phyloP scores from a whole-genome alignment of 2,329 filamentous ascomycete species.

The Pseudofabraea citricarpa region DNA sequence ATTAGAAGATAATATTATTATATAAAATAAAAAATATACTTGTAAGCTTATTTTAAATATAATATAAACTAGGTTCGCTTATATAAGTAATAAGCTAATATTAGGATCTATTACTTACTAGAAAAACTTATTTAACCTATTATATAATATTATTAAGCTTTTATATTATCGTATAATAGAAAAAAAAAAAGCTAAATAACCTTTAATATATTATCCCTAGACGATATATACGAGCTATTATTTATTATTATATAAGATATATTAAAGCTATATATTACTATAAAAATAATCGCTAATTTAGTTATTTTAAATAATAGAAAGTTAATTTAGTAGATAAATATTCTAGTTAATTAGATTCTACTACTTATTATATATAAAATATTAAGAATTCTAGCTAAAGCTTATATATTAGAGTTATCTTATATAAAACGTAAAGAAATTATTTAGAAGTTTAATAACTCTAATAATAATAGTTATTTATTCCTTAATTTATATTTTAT shows the following conservation, averaged over 20 bases:
- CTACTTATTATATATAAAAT: no score
- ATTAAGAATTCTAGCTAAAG: neutral
- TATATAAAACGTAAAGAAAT: neutral
- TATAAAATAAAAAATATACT: neutral
- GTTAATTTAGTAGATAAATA: no score
- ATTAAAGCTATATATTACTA: neutral
- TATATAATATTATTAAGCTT: no score
- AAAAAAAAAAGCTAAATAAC: neutral
- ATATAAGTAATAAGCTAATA: neutral
- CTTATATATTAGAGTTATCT: neutral
- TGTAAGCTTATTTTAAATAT: no score
- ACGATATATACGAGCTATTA: neutral
- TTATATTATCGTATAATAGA: neutral
- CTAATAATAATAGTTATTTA: neutral
- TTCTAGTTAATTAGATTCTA: no score
- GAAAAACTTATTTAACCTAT: no score
- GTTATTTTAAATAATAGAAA: neutral
- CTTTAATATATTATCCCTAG: neutral
- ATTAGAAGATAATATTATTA: neutral
- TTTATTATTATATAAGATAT: neutral
- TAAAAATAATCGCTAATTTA: neutral
- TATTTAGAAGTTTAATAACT: neutral
- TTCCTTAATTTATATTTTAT: neutral
- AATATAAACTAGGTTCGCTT: neutral
- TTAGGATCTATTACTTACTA: no score